Percentiles rank a stretch among this genome's conserved stretches.
phyloP scores from a whole-genome alignment of 768 basidiomycete species.

The Pulveroboletus sp. region DNA sequence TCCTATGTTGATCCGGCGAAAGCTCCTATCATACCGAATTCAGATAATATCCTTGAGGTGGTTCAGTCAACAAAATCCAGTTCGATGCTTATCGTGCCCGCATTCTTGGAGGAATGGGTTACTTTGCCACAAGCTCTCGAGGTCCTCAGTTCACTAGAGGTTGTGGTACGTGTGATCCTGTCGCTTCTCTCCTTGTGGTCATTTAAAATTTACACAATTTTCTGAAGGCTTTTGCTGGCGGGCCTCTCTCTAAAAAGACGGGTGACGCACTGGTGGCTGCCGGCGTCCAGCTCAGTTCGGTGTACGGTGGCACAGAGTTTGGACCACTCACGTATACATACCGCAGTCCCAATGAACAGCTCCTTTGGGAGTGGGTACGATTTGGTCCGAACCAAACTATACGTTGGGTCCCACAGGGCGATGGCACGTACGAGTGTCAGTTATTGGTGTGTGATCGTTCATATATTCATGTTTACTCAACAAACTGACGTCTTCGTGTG shows the following conservation, averaged over 20 bases:
- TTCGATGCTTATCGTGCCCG: constrained; percentile 16
- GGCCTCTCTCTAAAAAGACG: constrained; percentile 33
- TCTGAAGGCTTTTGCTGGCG: constrained; percentile 34
- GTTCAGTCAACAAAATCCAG: constrained; percentile 11
- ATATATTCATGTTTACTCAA: background rate
- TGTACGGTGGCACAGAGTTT: constrained; percentile 42
- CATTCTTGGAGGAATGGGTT: constrained; percentile 26
- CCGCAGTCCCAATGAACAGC: constrained; percentile 16
- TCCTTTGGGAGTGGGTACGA: constrained; percentile 35
- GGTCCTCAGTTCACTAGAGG: constrained; percentile 11
- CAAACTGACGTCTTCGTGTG: background rate
- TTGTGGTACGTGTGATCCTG: constrained; percentile 16
- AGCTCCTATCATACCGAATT: constrained; percentile 19
- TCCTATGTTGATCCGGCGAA: constrained; percentile 9
- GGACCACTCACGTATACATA: constrained; percentile 17
- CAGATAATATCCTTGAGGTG: constrained; percentile 21
- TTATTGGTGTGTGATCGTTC: constrained; percentile 28
- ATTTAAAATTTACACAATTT: background rate
- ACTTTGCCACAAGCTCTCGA: constrained; percentile 16
- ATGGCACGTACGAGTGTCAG: constrained; percentile 39
- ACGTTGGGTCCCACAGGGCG: constrained; percentile 36
- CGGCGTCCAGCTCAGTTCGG: constrained; percentile 32
- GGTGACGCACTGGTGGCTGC: constrained; percentile 34
- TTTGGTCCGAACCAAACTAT: constrained; percentile 22
- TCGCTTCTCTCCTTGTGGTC: background rate